Percentiles rank a stretch among this genome's conserved stretches.
Conservation (phyloP, 2,329 filamentous ascomycete genomes). For the Gnomoniopsis sp. region DNA sequence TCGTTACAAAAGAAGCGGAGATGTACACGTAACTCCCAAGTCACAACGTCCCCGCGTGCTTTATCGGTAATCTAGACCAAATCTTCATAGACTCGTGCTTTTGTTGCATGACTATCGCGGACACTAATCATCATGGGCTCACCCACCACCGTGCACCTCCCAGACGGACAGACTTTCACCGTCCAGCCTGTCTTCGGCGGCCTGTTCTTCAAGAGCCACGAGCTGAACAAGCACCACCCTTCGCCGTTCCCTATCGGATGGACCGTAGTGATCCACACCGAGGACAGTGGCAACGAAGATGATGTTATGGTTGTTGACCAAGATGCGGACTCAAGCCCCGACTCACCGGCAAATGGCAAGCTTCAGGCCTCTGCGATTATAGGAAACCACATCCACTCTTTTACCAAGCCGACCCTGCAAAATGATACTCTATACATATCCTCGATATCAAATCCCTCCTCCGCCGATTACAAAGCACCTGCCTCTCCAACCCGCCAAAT, state of each 20-base stretch:
- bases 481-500: constrained; percentile 83
- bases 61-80: no score
- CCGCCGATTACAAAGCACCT: constrained; percentile 73
- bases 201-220: constrained; percentile 81
- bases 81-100: background rate
- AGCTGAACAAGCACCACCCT: constrained; percentile 60
- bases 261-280: constrained; percentile 82
- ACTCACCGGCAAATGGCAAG: no score
- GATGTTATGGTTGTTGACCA: constrained; percentile 10
- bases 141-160: constrained; percentile 61
- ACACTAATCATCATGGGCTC: background rate
- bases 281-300: constrained; percentile 34
- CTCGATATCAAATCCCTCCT: constrained; percentile 81
- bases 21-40: background rate
- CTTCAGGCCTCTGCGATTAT: no score
- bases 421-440: constrained; percentile 88
- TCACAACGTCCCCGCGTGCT: no score
- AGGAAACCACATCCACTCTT: constrained; percentile 60
- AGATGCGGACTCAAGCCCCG: background rate
- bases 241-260: constrained; percentile 80
- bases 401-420: constrained; percentile 68
- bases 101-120: background rate
- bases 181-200: constrained; percentile 89
- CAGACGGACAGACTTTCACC: constrained; percentile 81
- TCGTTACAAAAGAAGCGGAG: no score